Evolutionary conservation across 371 early-diverging fungal genomes (phyloP), one percentile per base, ranked within the genome.

Genomic region (Sporodiniella umbellata): DNA sequence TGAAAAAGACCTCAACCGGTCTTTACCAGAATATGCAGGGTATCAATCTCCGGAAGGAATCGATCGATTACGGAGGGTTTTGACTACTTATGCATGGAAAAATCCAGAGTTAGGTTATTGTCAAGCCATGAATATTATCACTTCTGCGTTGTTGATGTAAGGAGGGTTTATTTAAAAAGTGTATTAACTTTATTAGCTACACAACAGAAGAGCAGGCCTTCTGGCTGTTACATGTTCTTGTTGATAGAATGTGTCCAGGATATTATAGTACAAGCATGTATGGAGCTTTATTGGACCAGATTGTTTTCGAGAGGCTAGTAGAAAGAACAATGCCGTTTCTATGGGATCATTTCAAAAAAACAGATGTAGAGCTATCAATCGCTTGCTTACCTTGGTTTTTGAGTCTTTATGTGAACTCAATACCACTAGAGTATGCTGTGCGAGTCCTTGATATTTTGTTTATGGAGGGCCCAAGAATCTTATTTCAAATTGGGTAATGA

Each of bases 81-180:
- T 98, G 24, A 84, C 81, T 45, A 91, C 93, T 0, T 93, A 93
- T 63, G 80, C 92, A 30, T 86, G 87, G 85, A 85, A 84, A 42
- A 84, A 93, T 56, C 87, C 91, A 0, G 94, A 94, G 60, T 81
- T 98, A 30, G 99, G 99, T 8, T 98, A 98, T 66, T 97, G 98
- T 66, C 98, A 98, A 65, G 98, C 99, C 0, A 98, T 98, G 99
- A 98, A 98, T 66, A 94, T 98, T 67, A 91, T 98, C 1, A 92
- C 92, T 14, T 92, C 92, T 25, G 94, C 94, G 1, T 73, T 98
- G 42, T 72, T 98, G 33, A 93, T 98, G 74, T 83, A 74, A 64
- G 64, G 24, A 3, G 8, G 2, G 24, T 30, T 8, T 21, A 8
- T 43, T 17, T 23, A 10, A 8, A 22, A 8, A 18, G 33, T 15